phyloP scores from a whole-genome alignment of 2,329 filamentous ascomycete genomes.

The Diplodia corticola region DNA sequence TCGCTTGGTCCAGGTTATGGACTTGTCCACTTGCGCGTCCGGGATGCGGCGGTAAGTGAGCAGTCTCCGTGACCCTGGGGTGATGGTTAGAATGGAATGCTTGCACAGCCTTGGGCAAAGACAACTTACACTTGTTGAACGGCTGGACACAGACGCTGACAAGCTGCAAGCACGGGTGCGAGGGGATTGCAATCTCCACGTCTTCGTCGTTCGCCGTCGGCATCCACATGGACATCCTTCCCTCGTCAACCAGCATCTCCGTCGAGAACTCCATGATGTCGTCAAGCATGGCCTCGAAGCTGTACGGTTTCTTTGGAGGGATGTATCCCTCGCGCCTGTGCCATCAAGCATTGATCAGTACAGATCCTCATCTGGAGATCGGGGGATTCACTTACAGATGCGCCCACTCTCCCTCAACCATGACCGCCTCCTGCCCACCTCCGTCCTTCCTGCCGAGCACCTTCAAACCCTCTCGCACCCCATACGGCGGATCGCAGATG shows the following conservation, averaged over 20 bases:
- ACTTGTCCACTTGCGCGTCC: slow-evolving; percentile 32
- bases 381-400: slow-evolving; percentile 58
- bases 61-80: slow-evolving; percentile 75
- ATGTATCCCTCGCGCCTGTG: slow-evolving; percentile 66
- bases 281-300: slow-evolving; percentile 84
- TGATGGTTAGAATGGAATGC: slow-evolving; percentile 39
- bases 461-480: slow-evolving; percentile 85
- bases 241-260: slow-evolving; percentile 72
- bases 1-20: slow-evolving; percentile 28
- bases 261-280: slow-evolving; percentile 85
- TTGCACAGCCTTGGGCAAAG: slow-evolving; percentile 45
- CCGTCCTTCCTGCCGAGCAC: slow-evolving; percentile 77
- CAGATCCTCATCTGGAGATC: neutral
- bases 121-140: slow-evolving; percentile 70
- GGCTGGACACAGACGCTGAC: slow-evolving; percentile 77
- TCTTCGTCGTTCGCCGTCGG: slow-evolving; percentile 68
- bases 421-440: slow-evolving; percentile 53
- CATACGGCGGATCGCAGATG: slow-evolving; percentile 93
- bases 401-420: slow-evolving; percentile 68
- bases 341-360: slow-evolving; percentile 6
- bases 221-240: slow-evolving; percentile 94
- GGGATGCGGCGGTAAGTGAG: slow-evolving; percentile 79
- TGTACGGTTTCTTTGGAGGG: slow-evolving; percentile 87
- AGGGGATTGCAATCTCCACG: slow-evolving; percentile 73
- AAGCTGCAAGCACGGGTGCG: slow-evolving; percentile 72